These are phyloP conservation scores for Boletus rex-veris DNA, from an alignment of 768 basidiomycete genomes.

Conservation along the genomic window DNA sequence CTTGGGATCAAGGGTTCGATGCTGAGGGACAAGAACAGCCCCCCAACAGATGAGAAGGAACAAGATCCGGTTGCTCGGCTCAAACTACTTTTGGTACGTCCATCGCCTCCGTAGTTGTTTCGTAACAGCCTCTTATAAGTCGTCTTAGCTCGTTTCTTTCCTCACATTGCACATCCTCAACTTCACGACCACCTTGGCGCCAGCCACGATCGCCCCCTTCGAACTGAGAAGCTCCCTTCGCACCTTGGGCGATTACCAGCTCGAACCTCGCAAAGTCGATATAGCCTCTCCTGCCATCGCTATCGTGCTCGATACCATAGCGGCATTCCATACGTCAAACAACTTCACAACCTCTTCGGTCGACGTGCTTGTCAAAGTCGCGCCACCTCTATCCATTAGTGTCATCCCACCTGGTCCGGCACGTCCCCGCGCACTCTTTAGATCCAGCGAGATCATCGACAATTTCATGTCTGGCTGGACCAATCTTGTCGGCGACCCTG, in stretches of 20 bases:
- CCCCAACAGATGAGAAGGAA: constrained; percentile 43
- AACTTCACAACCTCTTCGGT: constrained; percentile 19
- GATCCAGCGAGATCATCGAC: constrained; percentile 60
- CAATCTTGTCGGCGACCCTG: constrained; percentile 86
- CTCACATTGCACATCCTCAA: constrained; percentile 88
- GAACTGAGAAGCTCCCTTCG: constrained; percentile 24
- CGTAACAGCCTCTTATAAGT: background rate
- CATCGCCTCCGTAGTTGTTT: background rate
- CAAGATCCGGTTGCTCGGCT: constrained; percentile 84
- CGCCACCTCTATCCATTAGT: constrained; percentile 56
- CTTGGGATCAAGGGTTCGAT: constrained; percentile 53
- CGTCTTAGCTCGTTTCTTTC: constrained; percentile 77
- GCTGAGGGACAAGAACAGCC: constrained; percentile 40
- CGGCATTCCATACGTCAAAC: constrained; percentile 28
- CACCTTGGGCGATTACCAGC: constrained; percentile 12
- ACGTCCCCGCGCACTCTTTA: constrained; percentile 31
- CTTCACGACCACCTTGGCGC: constrained; percentile 85
- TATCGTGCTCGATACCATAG: constrained; percentile 55
- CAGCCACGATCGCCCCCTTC: constrained; percentile 49
- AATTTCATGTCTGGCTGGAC: constrained; percentile 91
- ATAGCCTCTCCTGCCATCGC: constrained; percentile 59
- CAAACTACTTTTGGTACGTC: constrained; percentile 78
- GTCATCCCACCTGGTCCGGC: constrained; percentile 37
- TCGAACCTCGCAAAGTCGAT: constrained; percentile 57
- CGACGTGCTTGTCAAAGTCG: constrained; percentile 57